A percentile compares a stretch with the other conserved stretches of the same genome.
phyloP scores from a whole-genome alignment of 345 rosid species.

The Durio zibethinus region DNA sequence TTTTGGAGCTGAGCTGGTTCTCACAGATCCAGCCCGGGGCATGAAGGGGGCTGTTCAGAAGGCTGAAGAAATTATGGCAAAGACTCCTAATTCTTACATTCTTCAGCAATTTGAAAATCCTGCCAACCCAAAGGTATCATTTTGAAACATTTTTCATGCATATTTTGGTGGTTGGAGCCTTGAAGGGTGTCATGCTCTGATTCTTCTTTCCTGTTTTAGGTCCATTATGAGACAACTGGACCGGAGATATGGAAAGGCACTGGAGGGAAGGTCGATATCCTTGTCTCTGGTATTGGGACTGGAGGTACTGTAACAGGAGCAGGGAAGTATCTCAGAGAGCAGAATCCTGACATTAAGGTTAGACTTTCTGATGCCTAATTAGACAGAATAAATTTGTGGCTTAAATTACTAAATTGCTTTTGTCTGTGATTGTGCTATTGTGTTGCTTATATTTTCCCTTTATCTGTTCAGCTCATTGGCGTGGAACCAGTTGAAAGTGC shows the following conservation, averaged over 20 bases:
- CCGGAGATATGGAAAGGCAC: slow-evolving; percentile 67
- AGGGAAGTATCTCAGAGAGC: slow-evolving; percentile 61
- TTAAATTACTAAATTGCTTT: not conserved
- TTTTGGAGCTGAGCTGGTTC: slow-evolving; percentile 75
- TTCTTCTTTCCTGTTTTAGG: slow-evolving; percentile 28
- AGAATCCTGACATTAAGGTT: slow-evolving; percentile 65
- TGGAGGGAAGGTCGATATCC: slow-evolving; percentile 53
- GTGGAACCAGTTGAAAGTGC: slow-evolving; percentile 61
- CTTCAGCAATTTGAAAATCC: slow-evolving; percentile 71
- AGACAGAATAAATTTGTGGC: not conserved
- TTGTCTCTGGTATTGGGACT: slow-evolving; percentile 67
- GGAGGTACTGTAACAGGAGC: slow-evolving; percentile 68
- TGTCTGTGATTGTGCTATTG: not conserved
- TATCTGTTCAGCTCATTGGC: slow-evolving; percentile 41
- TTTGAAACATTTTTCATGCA: slow-evolving; percentile 5
- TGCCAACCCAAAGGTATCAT: slow-evolving; percentile 68
- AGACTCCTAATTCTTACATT: slow-evolving; percentile 58
- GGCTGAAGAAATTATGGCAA: slow-evolving; percentile 58
- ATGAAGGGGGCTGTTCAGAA: slow-evolving; percentile 72
- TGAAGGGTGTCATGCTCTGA: not conserved
- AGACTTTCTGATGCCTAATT: slow-evolving; percentile 8
- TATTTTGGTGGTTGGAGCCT: not conserved
- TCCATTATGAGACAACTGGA: slow-evolving; percentile 66
- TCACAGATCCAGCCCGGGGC: slow-evolving; percentile 64
- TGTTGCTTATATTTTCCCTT: slow-evolving; percentile 15